A percentile compares a stretch with the other conserved stretches of the same genome.
Conservation (phyloP, 768 basidiomycete genomes). For the Paxillus ammoniavirescens region DNA sequence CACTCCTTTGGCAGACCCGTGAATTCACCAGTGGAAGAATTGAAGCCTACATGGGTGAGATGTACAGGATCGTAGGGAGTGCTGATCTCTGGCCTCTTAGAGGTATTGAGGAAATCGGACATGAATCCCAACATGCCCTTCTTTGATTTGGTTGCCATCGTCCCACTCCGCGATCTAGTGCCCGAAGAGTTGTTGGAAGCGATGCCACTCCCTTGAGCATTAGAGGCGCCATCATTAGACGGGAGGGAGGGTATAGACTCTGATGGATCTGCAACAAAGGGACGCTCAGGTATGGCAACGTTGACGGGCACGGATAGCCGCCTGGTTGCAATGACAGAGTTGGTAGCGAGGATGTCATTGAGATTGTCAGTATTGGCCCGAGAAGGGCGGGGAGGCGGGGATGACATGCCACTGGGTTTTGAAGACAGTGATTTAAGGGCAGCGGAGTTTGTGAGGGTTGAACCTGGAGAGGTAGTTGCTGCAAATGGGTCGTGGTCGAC, state of each 20-base stretch:
- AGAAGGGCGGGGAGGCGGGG: slow-evolving; percentile 77
- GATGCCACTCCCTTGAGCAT: not conserved
- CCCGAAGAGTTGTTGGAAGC: slow-evolving; percentile 20
- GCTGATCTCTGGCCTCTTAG: slow-evolving; percentile 87
- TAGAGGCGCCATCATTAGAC: slow-evolving; percentile 9
- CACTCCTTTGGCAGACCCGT: slow-evolving; percentile 98
- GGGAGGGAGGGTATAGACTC: slow-evolving; percentile 24
- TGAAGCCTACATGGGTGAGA: slow-evolving; percentile 99
- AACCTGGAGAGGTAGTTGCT: slow-evolving; percentile 18
- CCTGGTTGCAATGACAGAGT: slow-evolving; percentile 41
- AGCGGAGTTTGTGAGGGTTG: slow-evolving; percentile 21
- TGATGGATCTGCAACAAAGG: slow-evolving; percentile 18
- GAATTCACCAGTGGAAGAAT: slow-evolving; percentile 97
- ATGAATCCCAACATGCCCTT: slow-evolving; percentile 66
- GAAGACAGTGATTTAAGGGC: slow-evolving; percentile 29
- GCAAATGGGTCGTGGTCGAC: slow-evolving; percentile 63
- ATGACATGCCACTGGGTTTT: slow-evolving; percentile 35
- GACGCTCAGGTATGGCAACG: slow-evolving; percentile 23
- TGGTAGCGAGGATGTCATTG: slow-evolving; percentile 63
- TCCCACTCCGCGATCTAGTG: slow-evolving; percentile 42
- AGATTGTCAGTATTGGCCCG: slow-evolving; percentile 82
- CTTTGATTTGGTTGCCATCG: slow-evolving; percentile 42
- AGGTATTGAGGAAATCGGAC: slow-evolving; percentile 72
- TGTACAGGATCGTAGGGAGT: slow-evolving; percentile 99
- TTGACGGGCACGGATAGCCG: slow-evolving; percentile 50